phyloP scores from a whole-genome alignment of 805 yeast species.

The Priceomyces medius region DNA sequence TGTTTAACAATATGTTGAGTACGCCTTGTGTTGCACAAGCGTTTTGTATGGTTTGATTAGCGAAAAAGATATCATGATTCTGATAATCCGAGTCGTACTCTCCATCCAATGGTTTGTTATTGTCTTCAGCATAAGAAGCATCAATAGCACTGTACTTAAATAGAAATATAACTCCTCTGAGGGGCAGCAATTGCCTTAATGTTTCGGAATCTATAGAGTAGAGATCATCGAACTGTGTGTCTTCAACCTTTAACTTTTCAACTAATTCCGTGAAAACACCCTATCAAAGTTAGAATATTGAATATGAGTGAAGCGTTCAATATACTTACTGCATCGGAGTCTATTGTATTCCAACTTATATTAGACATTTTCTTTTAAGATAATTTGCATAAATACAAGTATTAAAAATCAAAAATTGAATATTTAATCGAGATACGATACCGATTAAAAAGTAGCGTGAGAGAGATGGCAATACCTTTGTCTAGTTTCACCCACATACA shows the following conservation, averaged over 20 bases:
- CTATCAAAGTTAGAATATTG: slow-evolving; percentile 21
- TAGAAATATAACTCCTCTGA: slow-evolving; percentile 60
- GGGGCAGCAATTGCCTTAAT: slow-evolving; percentile 35
- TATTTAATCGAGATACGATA: no score
- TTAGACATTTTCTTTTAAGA: slow-evolving; percentile 11
- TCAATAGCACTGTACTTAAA: slow-evolving; percentile 55
- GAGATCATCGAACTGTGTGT: slow-evolving; percentile 58
- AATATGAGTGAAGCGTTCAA: background rate
- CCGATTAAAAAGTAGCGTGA: no score
- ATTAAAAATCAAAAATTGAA: no score
- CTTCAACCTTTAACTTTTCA: slow-evolving; percentile 51
- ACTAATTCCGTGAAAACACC: slow-evolving; percentile 64
- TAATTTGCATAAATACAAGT: no score
- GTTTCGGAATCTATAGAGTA: slow-evolving; percentile 50
- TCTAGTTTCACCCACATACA: no score
- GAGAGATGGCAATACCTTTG: no score
- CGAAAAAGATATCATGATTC: slow-evolving; percentile 50
- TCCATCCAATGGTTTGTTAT: slow-evolving; percentile 44
- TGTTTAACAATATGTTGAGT: slow-evolving; percentile 49
- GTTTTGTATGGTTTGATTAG: slow-evolving; percentile 61
- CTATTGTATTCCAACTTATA: slow-evolving; percentile 60
- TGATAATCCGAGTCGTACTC: slow-evolving; percentile 35
- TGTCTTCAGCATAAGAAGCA: slow-evolving; percentile 26
- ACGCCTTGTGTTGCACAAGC: slow-evolving; percentile 79
- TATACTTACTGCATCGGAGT: slow-evolving; percentile 55